These are phyloP conservation scores for Fusarium subtropicale DNA, from an alignment of 2,329 filamentous ascomycete genomes.

Conservation along the genomic window DNA sequence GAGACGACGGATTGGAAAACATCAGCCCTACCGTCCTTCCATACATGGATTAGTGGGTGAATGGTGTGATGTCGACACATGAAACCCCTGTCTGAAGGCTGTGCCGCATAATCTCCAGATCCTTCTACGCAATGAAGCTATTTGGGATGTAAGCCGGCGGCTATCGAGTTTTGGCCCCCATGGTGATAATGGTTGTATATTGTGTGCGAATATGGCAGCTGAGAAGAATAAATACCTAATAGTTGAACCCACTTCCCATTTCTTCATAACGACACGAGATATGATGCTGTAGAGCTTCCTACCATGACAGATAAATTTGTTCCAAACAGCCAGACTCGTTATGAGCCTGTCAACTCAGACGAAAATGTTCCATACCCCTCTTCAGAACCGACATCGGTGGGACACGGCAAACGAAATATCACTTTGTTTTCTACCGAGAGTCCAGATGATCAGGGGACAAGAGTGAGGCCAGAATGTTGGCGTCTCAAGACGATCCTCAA, in stretches of 20 bases:
- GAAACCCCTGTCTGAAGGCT: slow-evolving; percentile 11
- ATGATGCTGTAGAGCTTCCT: neutral
- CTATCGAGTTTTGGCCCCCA: neutral
- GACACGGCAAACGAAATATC: neutral
- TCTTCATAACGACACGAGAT: too few species aligned
- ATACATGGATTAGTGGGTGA: neutral
- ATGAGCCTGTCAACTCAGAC: slow-evolving; percentile 31
- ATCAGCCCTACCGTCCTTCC: neutral
- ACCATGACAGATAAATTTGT: slow-evolving; percentile 10
- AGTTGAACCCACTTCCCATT: neutral
- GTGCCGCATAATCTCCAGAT: neutral
- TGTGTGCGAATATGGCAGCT: neutral
- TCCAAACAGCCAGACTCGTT: slow-evolving; percentile 17
- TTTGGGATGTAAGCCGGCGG: neutral
- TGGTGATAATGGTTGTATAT: neutral
- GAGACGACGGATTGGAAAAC: neutral
- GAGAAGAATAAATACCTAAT: neutral
- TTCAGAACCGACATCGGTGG: neutral
- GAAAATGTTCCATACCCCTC: slow-evolving; percentile 8
- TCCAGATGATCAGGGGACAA: neutral
- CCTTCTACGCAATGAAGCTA: too few species aligned
- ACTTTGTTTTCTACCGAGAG: neutral
- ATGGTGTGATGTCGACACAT: neutral
- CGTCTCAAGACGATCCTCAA: slow-evolving; percentile 29
- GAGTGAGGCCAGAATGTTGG: slow-evolving; percentile 18